Percentiles rank a stretch among this genome's conserved stretches.
Conservation (phyloP, 805 yeast species). For the Starmerella bacillaris region DNA sequence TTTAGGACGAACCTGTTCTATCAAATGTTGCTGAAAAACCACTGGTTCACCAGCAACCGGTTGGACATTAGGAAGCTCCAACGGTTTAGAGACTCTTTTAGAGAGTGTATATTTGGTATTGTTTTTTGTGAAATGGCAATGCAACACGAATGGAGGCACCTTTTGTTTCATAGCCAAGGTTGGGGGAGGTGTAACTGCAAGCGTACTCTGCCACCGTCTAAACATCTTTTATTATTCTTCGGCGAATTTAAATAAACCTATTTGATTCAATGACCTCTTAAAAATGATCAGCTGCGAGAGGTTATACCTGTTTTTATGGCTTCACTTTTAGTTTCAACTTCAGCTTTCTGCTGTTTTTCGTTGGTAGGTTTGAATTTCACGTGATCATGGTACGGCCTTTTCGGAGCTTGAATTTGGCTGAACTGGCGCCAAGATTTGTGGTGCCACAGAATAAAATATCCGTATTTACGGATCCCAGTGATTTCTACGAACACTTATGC, state of each 20-base stretch:
- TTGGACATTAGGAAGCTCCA: slow-evolving; percentile 24
- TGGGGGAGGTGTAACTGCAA: slow-evolving; percentile 20
- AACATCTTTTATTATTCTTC: too few relatives aligned
- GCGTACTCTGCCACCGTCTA: neutral
- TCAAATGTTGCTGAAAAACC: slow-evolving; percentile 40
- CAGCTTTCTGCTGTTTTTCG: too few relatives aligned
- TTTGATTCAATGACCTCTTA: too few relatives aligned
- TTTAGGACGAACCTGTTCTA: slow-evolving; percentile 62
- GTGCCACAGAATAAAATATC: slow-evolving; percentile 12
- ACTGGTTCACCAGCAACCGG: slow-evolving; percentile 26
- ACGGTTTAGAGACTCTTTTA: slow-evolving; percentile 24
- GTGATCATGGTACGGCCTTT: neutral
- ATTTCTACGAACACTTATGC: slow-evolving; percentile 51
- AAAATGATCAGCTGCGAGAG: too few relatives aligned
- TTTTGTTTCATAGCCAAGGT: slow-evolving; percentile 19
- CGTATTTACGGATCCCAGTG: slow-evolving; percentile 31
- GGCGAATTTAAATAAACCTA: too few relatives aligned
- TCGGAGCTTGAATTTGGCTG: slow-evolving; percentile 7
- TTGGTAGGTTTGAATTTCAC: neutral
- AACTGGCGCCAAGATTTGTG: slow-evolving; percentile 15
- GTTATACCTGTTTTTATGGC: too few relatives aligned
- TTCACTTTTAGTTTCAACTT: too few relatives aligned
- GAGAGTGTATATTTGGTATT: slow-evolving; percentile 66
- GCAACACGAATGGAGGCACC: slow-evolving; percentile 37
- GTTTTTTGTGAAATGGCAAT: slow-evolving; percentile 62